Percentiles rank a stretch among this genome's conserved stretches.
phyloP scores from a whole-genome alignment of 163 green algal genomes.

The Chlamydomonas reinhardtii region DNA sequence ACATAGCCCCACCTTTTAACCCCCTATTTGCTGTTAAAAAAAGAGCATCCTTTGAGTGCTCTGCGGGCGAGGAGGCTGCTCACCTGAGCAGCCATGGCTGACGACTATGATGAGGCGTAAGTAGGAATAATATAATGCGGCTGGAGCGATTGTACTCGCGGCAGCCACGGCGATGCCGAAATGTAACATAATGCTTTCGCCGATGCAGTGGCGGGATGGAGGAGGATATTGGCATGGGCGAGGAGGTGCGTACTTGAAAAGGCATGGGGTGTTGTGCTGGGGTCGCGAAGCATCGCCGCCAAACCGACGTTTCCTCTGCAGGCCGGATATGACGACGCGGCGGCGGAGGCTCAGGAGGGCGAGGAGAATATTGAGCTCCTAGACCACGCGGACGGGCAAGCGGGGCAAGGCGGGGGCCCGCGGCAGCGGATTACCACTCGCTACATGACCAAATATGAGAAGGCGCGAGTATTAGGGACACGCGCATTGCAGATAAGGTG shows the following conservation, averaged over 20 bases:
- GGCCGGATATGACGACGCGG: slow-evolving; percentile 6
- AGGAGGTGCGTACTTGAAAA: slow-evolving; percentile 3
- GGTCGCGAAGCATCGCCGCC: neutral
- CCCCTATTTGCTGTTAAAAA: too few relatives aligned
- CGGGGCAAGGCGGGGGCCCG: slow-evolving; percentile 24
- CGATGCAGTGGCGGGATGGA: slow-evolving; percentile 41
- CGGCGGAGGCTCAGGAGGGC: neutral
- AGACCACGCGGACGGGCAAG: slow-evolving; percentile 34
- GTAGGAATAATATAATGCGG: neutral
- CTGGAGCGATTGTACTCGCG: neutral
- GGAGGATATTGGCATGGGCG: slow-evolving; percentile 18
- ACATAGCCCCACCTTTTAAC: too few relatives aligned
- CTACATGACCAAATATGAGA: slow-evolving; percentile 99
- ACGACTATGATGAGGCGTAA: slow-evolving; percentile 42
- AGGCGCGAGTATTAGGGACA: slow-evolving; percentile 95
- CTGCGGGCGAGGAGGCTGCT: neutral
- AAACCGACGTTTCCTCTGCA: neutral
- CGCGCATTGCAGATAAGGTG: slow-evolving; percentile 95
- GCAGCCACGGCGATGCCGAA: too few relatives aligned
- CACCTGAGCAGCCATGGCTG: slow-evolving; percentile 13
- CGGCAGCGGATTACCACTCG: slow-evolving; percentile 90
- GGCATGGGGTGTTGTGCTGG: neutral
- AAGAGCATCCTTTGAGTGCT: too few relatives aligned
- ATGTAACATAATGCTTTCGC: too few relatives aligned
- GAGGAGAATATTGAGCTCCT: slow-evolving; percentile 44